phyloP scores from a whole-genome alignment of 2,329 filamentous ascomycete species.

The Alternaria consortialis region DNA sequence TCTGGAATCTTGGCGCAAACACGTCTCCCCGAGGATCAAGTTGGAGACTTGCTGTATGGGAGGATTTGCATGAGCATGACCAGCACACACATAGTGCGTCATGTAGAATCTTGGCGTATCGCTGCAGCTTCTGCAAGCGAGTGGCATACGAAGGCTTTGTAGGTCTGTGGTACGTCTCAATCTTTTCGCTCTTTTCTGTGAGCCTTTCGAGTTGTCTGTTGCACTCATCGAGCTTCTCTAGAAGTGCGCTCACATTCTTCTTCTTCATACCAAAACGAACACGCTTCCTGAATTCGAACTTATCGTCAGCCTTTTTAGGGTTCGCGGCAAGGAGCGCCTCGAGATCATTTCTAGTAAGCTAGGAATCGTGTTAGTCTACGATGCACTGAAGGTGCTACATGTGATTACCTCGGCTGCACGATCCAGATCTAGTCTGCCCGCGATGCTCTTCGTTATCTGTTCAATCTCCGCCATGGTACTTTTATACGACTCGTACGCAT shows the following conservation, averaged over 20 bases:
- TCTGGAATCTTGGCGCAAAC: constrained; percentile 33
- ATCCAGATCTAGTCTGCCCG: constrained; percentile 49
- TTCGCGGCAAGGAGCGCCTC: constrained; percentile 48
- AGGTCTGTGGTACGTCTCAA: constrained; percentile 46
- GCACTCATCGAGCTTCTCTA: constrained; percentile 50
- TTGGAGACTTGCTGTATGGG: constrained; percentile 46
- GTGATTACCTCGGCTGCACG: constrained; percentile 41
- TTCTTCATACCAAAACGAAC: constrained; percentile 50
- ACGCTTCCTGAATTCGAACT: constrained; percentile 48
- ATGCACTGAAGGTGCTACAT: constrained; percentile 13
- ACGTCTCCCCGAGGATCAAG: constrained; percentile 42
- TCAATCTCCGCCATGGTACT: constrained; percentile 49
- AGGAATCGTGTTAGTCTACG: constrained; percentile 22
- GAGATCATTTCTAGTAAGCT: constrained; percentile 48
- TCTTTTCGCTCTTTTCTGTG: constrained; percentile 49
- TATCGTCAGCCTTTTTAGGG: constrained; percentile 41
- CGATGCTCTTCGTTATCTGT: constrained; percentile 47
- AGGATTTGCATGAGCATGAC: constrained; percentile 46
- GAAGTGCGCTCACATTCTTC: constrained; percentile 46
- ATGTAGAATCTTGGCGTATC: constrained; percentile 46
- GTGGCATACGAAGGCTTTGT: constrained; percentile 47
- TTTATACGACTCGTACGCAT: constrained; percentile 48
- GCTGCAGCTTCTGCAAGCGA: constrained; percentile 46
- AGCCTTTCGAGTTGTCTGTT: constrained; percentile 52
- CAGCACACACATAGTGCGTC: constrained; percentile 40